Evolutionary conservation across 2,329 filamentous ascomycete genomes (phyloP), one percentile per base, ranked within the genome.

Genomic region (Botrytis byssoidea): DNA sequence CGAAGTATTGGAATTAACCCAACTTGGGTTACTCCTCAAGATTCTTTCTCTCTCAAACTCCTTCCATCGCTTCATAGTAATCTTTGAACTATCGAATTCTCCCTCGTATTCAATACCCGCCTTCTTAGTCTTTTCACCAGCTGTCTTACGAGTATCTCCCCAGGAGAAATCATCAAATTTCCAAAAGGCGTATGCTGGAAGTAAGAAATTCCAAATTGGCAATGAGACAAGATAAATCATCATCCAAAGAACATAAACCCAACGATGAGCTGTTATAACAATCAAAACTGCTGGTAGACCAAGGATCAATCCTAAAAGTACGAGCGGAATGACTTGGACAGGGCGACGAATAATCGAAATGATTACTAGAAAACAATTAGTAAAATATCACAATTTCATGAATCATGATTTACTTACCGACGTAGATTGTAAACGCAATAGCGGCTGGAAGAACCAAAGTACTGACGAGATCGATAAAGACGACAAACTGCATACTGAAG

Each of bases 101-200:
- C 96, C 96, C 83, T 98, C 94, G 76, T 92, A 92, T 80, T 95
- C 95, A 76, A 94, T 90, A 46, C 93, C 93, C 3, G 88, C 93
- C 84, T 95, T 96, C 86, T 95, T 95, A 22, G 89, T 91, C 85
- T 92, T 93, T 81, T 97, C 95, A 42, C 95, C 95, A 0, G 91
- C 93, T 59, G 95, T 97, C 89, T 98, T 97, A 75, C 96, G 90
- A 72, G 96, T 99, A 77, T 99, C 97, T 80, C 96, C 96, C 96
- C 96, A 99, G 73, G 93, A 97, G 86, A 99, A 99, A 85, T 99
- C 96, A 82, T 99, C 96, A 82, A 99, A 99, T 85, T 99, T 98
- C 96, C 96, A 99, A 86, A 95, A 99, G 4, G 96, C 92, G 82
- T 99, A 99, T 12, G 90, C 89, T 0, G 96, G 96, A 14, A 99